Conservation (phyloP, 441 rosid genomes). For the Metrosideros polymorpha region DNA sequence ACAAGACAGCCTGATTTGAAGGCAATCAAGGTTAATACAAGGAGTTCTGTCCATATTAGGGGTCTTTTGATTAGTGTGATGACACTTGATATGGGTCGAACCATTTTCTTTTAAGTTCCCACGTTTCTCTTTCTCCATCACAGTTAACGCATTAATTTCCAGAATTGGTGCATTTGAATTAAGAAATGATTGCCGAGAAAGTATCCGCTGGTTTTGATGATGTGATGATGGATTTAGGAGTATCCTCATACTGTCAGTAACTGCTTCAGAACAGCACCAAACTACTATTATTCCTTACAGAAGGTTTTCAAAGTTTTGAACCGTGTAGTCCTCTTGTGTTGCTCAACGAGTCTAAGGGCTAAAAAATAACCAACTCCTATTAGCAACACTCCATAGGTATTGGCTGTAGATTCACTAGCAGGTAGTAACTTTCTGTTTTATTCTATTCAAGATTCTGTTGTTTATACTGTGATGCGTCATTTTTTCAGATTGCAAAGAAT, state of each 20-base stretch:
- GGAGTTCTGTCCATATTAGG: neutral
- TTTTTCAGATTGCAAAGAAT: constrained; percentile 36
- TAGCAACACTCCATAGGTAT: neutral
- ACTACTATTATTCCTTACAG: neutral
- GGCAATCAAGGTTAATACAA: constrained; percentile 34
- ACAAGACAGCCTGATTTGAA: constrained; percentile 57
- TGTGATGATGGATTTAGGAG: neutral
- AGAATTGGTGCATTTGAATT: neutral
- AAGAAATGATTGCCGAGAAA: neutral
- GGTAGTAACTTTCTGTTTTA: neutral
- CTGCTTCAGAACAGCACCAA: neutral
- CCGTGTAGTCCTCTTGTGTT: neutral
- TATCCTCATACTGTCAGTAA: neutral
- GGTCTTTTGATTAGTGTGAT: neutral
- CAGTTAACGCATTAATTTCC: neutral
- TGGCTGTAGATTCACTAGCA: neutral
- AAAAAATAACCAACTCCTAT: neutral
- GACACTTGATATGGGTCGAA: neutral
- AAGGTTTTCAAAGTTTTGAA: neutral
- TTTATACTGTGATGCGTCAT: neutral
- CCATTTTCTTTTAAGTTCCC: neutral
- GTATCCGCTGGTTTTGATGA: neutral
- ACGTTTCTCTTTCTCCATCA: neutral
- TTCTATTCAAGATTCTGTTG: neutral
- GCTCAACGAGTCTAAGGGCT: neutral